phyloP scores from a whole-genome alignment of 2,329 filamentous ascomycete genomes.

The Exophiala spinifera region DNA sequence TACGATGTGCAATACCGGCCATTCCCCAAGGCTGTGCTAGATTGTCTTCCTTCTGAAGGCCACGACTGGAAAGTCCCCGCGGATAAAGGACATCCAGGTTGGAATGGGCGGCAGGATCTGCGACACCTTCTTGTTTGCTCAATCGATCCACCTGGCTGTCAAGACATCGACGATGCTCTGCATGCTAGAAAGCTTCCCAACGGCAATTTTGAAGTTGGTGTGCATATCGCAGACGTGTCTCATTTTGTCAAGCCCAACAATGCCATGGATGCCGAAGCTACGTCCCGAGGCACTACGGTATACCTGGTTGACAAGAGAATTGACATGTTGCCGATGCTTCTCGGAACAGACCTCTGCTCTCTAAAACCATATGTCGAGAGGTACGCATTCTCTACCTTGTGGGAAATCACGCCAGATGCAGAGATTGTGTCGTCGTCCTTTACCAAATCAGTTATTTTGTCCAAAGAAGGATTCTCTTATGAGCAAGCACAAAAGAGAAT shows the following conservation, averaged over 20 bases:
- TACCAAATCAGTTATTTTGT: slow-evolving; percentile 97
- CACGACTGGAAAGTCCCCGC: slow-evolving; percentile 89
- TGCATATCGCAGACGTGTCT: slow-evolving; percentile 99
- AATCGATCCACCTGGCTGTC: slow-evolving; percentile 92
- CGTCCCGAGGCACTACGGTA: slow-evolving; percentile 89
- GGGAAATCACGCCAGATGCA: slow-evolving; percentile 83
- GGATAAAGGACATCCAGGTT: slow-evolving; percentile 76
- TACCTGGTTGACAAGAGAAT: slow-evolving; percentile 99
- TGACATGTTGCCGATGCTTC: slow-evolving; percentile 95
- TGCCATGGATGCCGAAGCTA: slow-evolving; percentile 94
- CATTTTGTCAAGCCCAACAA: slow-evolving; percentile 97
- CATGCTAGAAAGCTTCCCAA: slow-evolving; percentile 83
- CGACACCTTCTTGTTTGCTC: slow-evolving; percentile 88
- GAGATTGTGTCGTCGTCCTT: slow-evolving; percentile 83
- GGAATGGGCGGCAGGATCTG: slow-evolving; percentile 80
- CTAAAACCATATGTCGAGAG: slow-evolving; percentile 97
- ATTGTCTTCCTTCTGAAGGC: slow-evolving; percentile 86
- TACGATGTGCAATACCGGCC: slow-evolving; percentile 97
- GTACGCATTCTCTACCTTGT: slow-evolving; percentile 78
- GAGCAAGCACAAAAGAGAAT: slow-evolving; percentile 93
- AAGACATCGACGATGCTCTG: slow-evolving; percentile 96
- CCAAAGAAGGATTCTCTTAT: slow-evolving; percentile 95
- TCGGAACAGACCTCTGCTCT: slow-evolving; percentile 94
- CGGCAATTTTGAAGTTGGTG: slow-evolving; percentile 92
- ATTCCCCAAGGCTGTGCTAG: slow-evolving; percentile 91